phyloP scores from a whole-genome alignment of 1,284 basidiomycete species.

The Cutaneotrichosporon dermatis region DNA sequence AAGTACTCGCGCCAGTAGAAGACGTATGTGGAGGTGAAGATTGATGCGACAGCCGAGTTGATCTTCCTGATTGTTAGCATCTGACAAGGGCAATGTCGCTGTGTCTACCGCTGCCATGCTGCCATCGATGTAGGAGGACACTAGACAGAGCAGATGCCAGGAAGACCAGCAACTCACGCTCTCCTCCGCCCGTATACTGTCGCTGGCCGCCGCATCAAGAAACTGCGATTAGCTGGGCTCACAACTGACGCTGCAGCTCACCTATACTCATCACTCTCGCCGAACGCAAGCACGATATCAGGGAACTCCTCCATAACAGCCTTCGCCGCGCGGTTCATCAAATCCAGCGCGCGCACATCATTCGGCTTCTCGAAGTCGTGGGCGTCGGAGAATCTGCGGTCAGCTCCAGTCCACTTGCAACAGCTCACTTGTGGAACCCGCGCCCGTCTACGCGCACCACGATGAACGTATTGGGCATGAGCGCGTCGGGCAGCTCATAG shows the following conservation, averaged over 20 bases:
- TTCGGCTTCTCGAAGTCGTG: constrained; percentile 89
- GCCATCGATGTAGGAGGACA: not conserved
- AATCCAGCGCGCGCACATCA: constrained; percentile 73
- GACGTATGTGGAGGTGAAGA: constrained; percentile 90
- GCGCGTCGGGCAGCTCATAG: constrained; percentile 82
- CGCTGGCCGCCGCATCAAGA: constrained; percentile 73
- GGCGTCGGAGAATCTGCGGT: constrained; percentile 69
- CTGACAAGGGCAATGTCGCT: not conserved
- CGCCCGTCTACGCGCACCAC: constrained; percentile 88
- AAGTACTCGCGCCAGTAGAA: constrained; percentile 80
- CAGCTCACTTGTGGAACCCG: constrained; percentile 79
- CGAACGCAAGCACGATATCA: constrained; percentile 82
- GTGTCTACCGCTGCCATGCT: too few relatives aligned
- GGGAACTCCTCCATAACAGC: constrained; percentile 75
- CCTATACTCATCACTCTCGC: constrained; percentile 97
- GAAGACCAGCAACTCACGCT: constrained; percentile 44
- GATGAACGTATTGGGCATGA: constrained; percentile 79
- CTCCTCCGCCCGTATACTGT: constrained; percentile 77
- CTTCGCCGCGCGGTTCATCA: constrained; percentile 89
- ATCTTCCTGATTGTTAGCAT: constrained; percentile 62
- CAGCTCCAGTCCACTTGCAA: not conserved
- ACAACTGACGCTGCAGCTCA: constrained; percentile 40
- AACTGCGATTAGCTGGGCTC: constrained; percentile 55
- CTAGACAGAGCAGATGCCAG: too few relatives aligned
- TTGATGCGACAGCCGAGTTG: constrained; percentile 77